Percentiles rank a stretch among this genome's conserved stretches.
phyloP scores from a whole-genome alignment of 1,139 yeast genomes.

The Diutina rugosa region DNA sequence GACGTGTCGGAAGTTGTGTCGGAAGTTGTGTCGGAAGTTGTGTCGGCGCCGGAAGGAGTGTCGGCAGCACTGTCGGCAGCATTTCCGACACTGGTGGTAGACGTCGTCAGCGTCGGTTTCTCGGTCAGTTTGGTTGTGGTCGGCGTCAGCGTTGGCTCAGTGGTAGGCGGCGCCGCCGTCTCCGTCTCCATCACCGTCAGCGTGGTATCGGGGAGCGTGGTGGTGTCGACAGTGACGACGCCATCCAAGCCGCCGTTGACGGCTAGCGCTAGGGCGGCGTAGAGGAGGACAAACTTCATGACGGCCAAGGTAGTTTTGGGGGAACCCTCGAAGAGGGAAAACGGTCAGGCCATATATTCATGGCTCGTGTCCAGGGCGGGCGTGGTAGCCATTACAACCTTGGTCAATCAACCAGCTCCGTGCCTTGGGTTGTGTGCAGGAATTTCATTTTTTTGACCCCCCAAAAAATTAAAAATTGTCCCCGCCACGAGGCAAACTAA shows the following conservation, averaged over 20 bases:
- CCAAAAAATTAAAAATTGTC: background rate
- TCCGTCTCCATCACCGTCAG: background rate
- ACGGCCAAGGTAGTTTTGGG: background rate
- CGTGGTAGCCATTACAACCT: background rate
- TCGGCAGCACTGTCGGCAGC: background rate
- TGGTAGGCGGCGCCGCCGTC: background rate
- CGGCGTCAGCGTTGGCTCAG: background rate
- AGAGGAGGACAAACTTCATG: background rate
- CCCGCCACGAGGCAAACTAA: background rate
- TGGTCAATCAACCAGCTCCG: background rate
- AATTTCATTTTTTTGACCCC: no score
- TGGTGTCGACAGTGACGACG: slow-evolving; percentile 1
- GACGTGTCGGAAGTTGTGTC: background rate
- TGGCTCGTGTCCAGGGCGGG: background rate
- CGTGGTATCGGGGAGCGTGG: background rate
- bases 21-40: background rate
- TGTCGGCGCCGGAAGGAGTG: background rate
- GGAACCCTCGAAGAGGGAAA: background rate
- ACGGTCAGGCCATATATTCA: background rate
- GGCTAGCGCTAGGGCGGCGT: background rate
- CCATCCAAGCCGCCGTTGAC: background rate
- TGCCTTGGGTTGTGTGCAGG: background rate
- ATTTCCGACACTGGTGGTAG: background rate
- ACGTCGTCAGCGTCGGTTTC: background rate
- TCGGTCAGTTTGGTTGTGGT: background rate